Percentiles rank a stretch among this genome's conserved stretches.
These are phyloP conservation scores for Penicillium sp. DNA, from an alignment of 2,329 filamentous ascomycete species.

Conservation along the genomic window DNA sequence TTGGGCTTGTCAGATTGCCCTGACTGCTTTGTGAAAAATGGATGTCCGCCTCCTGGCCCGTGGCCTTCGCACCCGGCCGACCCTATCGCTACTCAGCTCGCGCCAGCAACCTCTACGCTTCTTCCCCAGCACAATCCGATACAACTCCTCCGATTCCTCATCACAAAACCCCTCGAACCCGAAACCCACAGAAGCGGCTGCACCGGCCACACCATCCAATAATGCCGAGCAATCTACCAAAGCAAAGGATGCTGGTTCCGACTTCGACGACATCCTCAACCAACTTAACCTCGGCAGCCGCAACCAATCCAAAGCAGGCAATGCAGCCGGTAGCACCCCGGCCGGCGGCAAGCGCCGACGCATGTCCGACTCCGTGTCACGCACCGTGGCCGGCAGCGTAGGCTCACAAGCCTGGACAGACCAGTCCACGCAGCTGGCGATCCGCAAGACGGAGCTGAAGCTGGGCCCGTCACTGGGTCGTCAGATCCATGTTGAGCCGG, in stretches of 20 bases:
- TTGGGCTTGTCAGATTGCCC: not conserved
- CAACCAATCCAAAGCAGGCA: conserved; percentile 4
- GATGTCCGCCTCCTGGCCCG: conserved; percentile 31
- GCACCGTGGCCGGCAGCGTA: conserved; percentile 13
- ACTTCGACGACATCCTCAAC: conserved; percentile 34
- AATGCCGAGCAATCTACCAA: conserved; percentile 6
- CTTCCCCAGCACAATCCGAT: conserved; percentile 20
- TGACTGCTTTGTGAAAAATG: conserved; percentile 22
- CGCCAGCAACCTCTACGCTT: conserved; percentile 19
- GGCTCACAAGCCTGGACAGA: not conserved
- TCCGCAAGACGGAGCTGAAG: conserved; percentile 32
- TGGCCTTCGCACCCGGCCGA: conserved; percentile 32
- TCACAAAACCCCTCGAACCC: conserved; percentile 4
- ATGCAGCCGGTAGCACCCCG: not conserved
- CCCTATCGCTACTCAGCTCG: conserved; percentile 23
- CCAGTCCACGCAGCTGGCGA: conserved; percentile 11
- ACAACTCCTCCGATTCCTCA: conserved; percentile 21
- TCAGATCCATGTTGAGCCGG: conserved; percentile 34
- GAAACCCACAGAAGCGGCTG: conserved; percentile 4
- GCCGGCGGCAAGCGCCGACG: not conserved
- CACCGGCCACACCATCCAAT: conserved; percentile 3
- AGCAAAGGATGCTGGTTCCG: conserved; percentile 12
- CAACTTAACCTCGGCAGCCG: conserved; percentile 28
- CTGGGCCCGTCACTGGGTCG: conserved; percentile 37
- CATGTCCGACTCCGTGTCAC: conserved; percentile 19